Evolutionary conservation across 129 eudicot species (phyloP).

Genomic region (Ambrosia artemisiifolia): DNA sequence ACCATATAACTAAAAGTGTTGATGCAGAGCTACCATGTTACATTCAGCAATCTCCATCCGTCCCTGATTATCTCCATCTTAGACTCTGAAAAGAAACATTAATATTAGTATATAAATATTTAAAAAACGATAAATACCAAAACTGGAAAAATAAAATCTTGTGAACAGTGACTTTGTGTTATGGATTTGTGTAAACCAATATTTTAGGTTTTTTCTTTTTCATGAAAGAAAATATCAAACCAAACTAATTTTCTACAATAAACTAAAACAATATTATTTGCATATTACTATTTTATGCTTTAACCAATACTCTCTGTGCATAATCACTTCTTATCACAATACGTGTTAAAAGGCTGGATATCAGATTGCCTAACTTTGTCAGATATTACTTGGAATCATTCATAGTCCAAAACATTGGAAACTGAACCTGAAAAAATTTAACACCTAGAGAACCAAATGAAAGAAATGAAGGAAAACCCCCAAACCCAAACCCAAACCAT

Average conservation of each 20-base stretch:
- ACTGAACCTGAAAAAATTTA: neutral
- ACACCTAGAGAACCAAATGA: neutral
- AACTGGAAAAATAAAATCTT: neutral
- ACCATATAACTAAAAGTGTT: constrained; percentile 12
- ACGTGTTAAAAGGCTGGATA: no score
- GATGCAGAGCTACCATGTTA: constrained; percentile 13
- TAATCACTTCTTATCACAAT: neutral
- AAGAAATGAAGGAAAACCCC: neutral
- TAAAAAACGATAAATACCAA: neutral
- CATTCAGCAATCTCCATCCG: constrained; percentile 6
- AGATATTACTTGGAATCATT: neutral
- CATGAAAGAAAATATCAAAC: neutral
- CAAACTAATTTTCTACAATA: neutral
- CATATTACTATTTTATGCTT: neutral
- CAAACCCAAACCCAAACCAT: neutral
- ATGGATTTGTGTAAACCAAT: neutral
- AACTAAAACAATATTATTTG: neutral
- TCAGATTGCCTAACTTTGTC: neutral
- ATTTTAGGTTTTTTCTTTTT: neutral
- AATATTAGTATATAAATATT: neutral
- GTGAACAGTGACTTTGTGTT: neutral
- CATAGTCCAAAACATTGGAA: neutral
- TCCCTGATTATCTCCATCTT: constrained; percentile 23
- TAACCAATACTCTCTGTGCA: neutral
- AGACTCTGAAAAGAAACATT: constrained; percentile 31